A percentile compares a stretch with the other conserved stretches of the same genome.
Evolutionary conservation across 2,329 filamentous ascomycete species (phyloP).

Genomic region (Diplodia scrobiculata): DNA sequence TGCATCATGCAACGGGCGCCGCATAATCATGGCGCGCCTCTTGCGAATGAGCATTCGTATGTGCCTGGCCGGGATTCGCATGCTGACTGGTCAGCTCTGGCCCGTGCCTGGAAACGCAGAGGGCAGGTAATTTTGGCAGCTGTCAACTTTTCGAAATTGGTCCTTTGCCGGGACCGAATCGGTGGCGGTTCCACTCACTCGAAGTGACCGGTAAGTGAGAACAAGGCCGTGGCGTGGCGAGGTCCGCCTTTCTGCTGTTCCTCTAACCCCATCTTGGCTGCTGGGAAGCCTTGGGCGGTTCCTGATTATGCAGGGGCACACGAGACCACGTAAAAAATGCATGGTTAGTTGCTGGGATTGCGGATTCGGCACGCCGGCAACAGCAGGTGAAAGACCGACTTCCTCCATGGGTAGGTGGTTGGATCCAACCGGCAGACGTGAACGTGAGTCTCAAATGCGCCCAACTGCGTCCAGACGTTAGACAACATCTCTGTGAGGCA

Average conservation of each 20-base stretch:
- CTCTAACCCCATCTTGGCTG: too few relatives aligned
- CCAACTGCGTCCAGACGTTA: too few relatives aligned
- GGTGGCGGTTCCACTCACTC: neutral
- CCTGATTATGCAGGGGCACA: neutral
- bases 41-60: constrained; percentile 1
- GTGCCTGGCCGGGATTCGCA: neutral
- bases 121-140: constrained; percentile 3
- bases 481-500: too few relatives aligned
- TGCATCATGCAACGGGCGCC: neutral
- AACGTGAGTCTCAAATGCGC: too few relatives aligned
- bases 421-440: too few relatives aligned
- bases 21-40: constrained; percentile 13
- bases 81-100: neutral
- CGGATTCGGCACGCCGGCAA: neutral
- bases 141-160: neutral
- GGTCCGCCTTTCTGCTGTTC: neutral
- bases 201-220: neutral
- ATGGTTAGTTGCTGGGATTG: neutral
- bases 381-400: too few relatives aligned
- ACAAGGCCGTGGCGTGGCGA: neutral
- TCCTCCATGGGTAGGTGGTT: too few relatives aligned
- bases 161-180: neutral
- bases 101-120: constrained; percentile 1
- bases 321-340: neutral
- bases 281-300: too few relatives aligned